Evolutionary conservation across 371 early-diverging fungal species (phyloP).

Genomic region (Thermomucor indicae-seudaticae): DNA sequence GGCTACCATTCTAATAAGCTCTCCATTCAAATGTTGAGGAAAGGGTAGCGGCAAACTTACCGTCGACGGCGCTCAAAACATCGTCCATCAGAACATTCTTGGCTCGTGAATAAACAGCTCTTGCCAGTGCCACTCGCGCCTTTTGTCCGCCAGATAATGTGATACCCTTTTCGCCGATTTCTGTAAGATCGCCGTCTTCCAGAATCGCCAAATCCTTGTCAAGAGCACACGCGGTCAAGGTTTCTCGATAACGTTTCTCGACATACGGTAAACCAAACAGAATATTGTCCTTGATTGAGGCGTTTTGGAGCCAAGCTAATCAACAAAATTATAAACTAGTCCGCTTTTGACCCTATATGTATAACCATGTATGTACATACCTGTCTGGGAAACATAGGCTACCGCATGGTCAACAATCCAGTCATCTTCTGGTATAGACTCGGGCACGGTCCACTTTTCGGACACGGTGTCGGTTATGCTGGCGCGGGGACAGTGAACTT

Average conservation of each 20-base stretch:
- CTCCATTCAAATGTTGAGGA: not conserved
- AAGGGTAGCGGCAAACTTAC: constrained; percentile 7
- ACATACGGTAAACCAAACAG: constrained; percentile 47
- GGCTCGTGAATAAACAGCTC: constrained; percentile 79
- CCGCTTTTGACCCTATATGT: not conserved
- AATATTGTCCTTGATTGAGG: constrained; percentile 66
- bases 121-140: constrained; percentile 78
- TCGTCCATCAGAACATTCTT: constrained; percentile 79
- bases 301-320: constrained; percentile 85
- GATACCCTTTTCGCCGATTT: constrained; percentile 88
- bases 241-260: constrained; percentile 44
- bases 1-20: constrained; percentile 20
- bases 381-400: constrained; percentile 31
- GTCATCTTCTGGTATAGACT: constrained; percentile 13
- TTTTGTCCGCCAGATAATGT: constrained; percentile 77
- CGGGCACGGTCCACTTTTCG: constrained; percentile 1
- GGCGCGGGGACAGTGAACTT: constrained; percentile 38
- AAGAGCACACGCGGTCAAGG: constrained; percentile 60
- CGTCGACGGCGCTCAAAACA: constrained; percentile 78
- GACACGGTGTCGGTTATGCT: constrained; percentile 24
- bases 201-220: constrained; percentile 53
- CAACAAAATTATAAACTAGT: not conserved
- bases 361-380: constrained; percentile 7
- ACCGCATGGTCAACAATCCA: constrained; percentile 27
- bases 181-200: constrained; percentile 84